Conservation (phyloP, 75 land plant genomes). For the Selaginella tamariscina region DNA sequence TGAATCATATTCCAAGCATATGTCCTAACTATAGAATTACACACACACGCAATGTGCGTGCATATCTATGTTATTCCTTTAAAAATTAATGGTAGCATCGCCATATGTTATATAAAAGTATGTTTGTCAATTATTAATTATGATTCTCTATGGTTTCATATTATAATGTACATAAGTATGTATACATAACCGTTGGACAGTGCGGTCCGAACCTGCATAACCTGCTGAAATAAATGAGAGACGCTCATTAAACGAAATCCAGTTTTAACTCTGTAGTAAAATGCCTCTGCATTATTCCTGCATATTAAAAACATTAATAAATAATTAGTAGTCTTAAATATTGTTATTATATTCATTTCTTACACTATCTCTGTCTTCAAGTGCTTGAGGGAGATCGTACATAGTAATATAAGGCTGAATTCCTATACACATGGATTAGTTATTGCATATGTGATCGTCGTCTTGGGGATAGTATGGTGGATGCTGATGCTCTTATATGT, state of each 20-base stretch:
- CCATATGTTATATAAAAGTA: slow-evolving; percentile 29
- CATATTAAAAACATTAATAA: neutral
- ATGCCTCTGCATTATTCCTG: neutral
- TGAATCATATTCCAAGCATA: no score
- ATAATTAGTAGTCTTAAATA: no score
- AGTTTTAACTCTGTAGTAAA: neutral
- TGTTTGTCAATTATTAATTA: slow-evolving; percentile 62
- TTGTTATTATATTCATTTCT: neutral
- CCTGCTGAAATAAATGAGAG: slow-evolving; percentile 1
- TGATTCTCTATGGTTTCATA: slow-evolving; percentile 54
- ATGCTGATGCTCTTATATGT: no score
- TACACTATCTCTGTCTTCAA: slow-evolving; percentile 10
- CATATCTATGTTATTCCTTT: no score
- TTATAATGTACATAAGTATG: no score
- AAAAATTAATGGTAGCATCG: no score
- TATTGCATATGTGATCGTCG: no score
- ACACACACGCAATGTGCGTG: no score
- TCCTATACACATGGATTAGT: neutral
- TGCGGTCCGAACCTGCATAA: neutral
- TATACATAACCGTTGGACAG: no score
- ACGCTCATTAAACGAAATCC: slow-evolving; percentile 6
- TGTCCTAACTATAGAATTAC: no score
- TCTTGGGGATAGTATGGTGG: no score
- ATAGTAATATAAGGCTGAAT: neutral
- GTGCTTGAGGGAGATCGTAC: neutral